Base-by-base conservation (phyloP, 2,329 filamentous ascomycete species). In the Spiromastix sp. region DNA sequence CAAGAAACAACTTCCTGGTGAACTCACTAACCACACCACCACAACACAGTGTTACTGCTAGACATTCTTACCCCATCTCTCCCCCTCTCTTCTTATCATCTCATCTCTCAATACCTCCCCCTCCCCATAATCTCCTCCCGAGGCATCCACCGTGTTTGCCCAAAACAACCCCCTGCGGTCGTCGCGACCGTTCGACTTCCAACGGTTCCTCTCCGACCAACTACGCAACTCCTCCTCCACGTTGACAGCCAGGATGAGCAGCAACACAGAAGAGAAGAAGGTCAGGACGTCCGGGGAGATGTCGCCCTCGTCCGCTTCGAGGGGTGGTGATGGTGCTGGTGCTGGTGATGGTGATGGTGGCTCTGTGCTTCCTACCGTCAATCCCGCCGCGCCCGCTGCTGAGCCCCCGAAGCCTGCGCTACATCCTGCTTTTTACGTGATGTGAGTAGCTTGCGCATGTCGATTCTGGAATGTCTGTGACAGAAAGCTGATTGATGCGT, bases 361-460 rank as follows among this genome's bases (percentile, higher is more conserved):
- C 41, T 52, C 53, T 30, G 70, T 85, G 39, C 71, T 95, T 55
- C 87, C 87, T 19, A 86, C 80, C 8, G 74, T 84, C 59, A 93
- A 89, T 59, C 81, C 81, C 16, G 73, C 77, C 16, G 66, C 70
- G 37, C 78, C 87, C 59, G 89, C 87, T 70, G 53, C 72, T 39
- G 72, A 80, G 54, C 66, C 76, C 36, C 59, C 78, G 38, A 78
- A 80, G 60, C 52, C 74, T 25, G 55, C 72, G 27, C 68, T 93
- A 48, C 85, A 89, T 56, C 81, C 87, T 40, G 77, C 81, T n/a
- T 66, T 93, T 61, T 95, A 95, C 63, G 85, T 95, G 54, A 67
- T 65, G 72, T 77, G 62, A 56, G 58, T 44, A 6, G n/a, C n/a
- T n/a, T n/a, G n/a, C n/a, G n/a, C n/a, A n/a, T n/a, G n/a, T n/a